These are phyloP conservation scores for Xylaria polymorpha DNA, from an alignment of 2,329 filamentous ascomycete genomes.

Conservation along the genomic window DNA sequence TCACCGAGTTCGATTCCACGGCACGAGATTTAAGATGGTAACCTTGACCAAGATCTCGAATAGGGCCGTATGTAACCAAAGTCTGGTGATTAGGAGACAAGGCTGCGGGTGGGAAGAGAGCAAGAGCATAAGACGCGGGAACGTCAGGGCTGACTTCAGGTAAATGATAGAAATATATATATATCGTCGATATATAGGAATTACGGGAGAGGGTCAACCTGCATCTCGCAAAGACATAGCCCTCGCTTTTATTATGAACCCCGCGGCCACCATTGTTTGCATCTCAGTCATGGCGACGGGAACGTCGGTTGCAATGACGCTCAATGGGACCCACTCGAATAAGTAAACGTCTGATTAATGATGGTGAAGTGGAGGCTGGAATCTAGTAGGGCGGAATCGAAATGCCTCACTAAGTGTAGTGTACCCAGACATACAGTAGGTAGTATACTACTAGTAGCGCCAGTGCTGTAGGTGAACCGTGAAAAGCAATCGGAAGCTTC, in stretches of 20 bases:
- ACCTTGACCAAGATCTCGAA: not conserved
- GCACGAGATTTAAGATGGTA: not conserved
- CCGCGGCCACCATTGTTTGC: constrained; percentile 1
- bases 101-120: not conserved
- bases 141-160: not conserved
- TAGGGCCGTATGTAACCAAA: not conserved
- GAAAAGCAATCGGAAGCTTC: constrained; percentile 32
- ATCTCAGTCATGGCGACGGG: constrained; percentile 14
- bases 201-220: not conserved
- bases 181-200: not conserved
- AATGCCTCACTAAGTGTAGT: not conserved
- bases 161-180: not conserved
- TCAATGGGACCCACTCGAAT: constrained; percentile 23
- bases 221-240: not conserved
- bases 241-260: constrained; percentile 25
- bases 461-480: not conserved
- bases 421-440: not conserved
- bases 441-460: not conserved
- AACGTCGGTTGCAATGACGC: constrained; percentile 21
- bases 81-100: not conserved
- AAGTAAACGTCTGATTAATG: constrained; percentile 17
- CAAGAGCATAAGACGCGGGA: not conserved
- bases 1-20: not conserved
- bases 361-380: constrained; percentile 5
- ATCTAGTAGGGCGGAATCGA: constrained; percentile 10